Base-by-base conservation (phyloP, 2,329 filamentous ascomycete species). In the Cordyceps javanica region DNA sequence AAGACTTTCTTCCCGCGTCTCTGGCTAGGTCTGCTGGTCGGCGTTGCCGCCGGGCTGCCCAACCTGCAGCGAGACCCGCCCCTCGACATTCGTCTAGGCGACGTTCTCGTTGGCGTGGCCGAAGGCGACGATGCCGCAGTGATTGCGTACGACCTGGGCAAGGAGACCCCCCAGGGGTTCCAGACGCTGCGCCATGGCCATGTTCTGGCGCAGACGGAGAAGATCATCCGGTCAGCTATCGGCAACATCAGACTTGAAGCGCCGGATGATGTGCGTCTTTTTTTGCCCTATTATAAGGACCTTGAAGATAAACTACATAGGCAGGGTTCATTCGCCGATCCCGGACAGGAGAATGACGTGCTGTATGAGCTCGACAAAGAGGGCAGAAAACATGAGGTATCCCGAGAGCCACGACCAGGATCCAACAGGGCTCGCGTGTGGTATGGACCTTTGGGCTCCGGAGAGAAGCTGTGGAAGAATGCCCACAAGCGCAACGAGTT, bases 51-150 rank as follows among this genome's bases (percentile, higher is more conserved):
- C 1, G 70, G 70, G 0, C 64, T 73, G 1, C 70, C 69, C 1
- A 62, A 68, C 32, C 58, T 70, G 2, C 44, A 39, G 1, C 36
- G 49, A 36, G 49, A 1, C 2, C 68, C 70, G 0, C 62, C 65
- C 1, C 62, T 62, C 2, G 71, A 74, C 58, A 74, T 74, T 14
- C 68, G 72, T 5, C 65, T 75, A 14, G 72, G 72, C 1, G 70
- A 74, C 60, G 65, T 74, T 0, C 65, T 75, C 5, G 68, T 75
- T 1, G 68, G 62, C 9, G 41, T 70, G 2, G 56, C 66, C 0
- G 55, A 64, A 0, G 61, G 64, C 0, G 64, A 69, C 0, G 64
- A 59, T 11, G 57, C 69, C 0, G 69, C 62, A 0, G 44, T 73
- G 0, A 49, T 73, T 1, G 62, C 69, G 0, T 75, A 73, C 26